phyloP scores from a whole-genome alignment of 768 basidiomycete genomes.

The Suillus fuscotomentosus region DNA sequence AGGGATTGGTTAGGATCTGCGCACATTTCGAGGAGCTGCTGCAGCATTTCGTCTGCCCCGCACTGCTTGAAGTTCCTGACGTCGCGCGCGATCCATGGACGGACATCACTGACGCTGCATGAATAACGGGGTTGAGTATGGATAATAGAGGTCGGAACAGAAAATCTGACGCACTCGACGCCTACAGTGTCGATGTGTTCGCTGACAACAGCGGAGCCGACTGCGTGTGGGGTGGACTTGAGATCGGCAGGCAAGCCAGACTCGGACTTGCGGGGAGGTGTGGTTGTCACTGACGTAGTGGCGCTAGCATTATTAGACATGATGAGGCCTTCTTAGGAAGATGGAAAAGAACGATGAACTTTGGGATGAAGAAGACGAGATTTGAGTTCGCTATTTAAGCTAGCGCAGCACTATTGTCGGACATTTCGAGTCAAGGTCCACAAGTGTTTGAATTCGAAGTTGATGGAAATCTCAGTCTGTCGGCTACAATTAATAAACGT shows the following conservation, averaged over 20 bases:
- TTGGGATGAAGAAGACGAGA: background rate
- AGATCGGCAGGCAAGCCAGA: background rate
- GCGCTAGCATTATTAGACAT: background rate
- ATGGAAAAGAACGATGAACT: background rate
- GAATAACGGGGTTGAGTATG: background rate
- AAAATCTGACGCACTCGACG: background rate
- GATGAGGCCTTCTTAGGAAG: background rate
- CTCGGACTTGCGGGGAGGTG: background rate
- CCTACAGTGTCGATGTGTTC: background rate
- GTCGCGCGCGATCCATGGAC: background rate
- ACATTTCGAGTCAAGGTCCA: background rate
- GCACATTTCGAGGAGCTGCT: background rate
- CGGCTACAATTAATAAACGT: background rate
- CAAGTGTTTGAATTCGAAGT: background rate
- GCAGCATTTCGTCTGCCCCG: background rate
- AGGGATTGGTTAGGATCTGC: background rate
- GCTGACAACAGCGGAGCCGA: background rate
- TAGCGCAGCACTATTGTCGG: background rate
- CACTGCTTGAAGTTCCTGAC: background rate
- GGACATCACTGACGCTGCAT: background rate
- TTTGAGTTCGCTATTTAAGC: background rate
- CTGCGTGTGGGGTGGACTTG: slow-evolving; percentile 2
- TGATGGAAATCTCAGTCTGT: background rate
- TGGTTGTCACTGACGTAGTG: background rate
- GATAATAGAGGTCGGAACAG: background rate